These are phyloP conservation scores for Aspergillus egyptiacus DNA, from an alignment of 495 filamentous ascomycete genomes.

Conservation along the genomic window DNA sequence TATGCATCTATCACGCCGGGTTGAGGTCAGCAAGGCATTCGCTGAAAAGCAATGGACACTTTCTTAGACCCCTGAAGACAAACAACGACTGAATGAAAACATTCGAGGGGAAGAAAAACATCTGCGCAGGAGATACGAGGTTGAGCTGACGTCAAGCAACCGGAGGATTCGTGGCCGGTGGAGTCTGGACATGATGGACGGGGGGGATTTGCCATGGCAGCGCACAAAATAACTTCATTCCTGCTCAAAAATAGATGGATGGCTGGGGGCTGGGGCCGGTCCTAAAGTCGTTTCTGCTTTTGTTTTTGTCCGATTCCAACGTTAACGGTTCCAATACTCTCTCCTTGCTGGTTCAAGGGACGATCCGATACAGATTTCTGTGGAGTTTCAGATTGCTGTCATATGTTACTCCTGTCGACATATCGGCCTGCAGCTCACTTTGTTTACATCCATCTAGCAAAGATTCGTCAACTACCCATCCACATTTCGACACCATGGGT, in stretches of 20 bases:
- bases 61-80: too few species aligned
- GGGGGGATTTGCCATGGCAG: constrained; percentile 6
- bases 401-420: too few species aligned
- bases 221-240: not conserved
- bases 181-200: not conserved
- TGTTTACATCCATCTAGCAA: not conserved
- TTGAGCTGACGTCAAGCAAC: too few species aligned
- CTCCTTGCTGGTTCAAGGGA: constrained; percentile 8
- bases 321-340: not conserved
- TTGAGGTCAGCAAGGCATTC: not conserved
- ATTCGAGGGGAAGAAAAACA: too few species aligned
- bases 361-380: too few species aligned
- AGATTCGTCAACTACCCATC: not conserved
- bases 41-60: too few species aligned
- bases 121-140: too few species aligned
- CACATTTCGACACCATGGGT: constrained; percentile 21
- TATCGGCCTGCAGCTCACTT: not conserved
- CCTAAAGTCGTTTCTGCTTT: too few species aligned
- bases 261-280: not conserved
- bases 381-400: too few species aligned
- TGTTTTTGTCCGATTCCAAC: not conserved
- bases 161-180: constrained; percentile 6
- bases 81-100: too few species aligned
- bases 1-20: too few species aligned
- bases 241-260: constrained; percentile 1